Percentiles rank a stretch among this genome's conserved stretches.
Evolutionary conservation across 2,329 filamentous ascomycete species (phyloP).

Genomic region (Zymoseptoria passerinii): DNA sequence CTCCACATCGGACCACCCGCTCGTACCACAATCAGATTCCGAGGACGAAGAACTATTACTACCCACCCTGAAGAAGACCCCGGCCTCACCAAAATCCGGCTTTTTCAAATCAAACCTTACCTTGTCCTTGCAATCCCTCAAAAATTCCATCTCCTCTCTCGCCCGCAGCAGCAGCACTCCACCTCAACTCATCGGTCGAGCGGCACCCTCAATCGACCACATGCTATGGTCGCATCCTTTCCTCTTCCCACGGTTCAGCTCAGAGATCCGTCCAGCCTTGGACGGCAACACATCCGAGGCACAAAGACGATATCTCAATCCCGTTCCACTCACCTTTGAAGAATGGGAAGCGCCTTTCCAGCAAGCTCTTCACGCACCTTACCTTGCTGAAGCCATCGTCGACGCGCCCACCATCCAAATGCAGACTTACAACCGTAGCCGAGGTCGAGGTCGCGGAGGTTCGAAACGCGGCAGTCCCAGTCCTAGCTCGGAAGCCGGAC

Average conservation of each 20-base stretch:
- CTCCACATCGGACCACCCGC: conserved; percentile 50
- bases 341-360: conserved; percentile 32
- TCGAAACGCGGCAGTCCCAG: conserved; percentile 32
- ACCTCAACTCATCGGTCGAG: conserved; percentile 4
- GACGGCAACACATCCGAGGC: conserved; percentile 47
- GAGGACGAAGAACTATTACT: conserved; percentile 27
- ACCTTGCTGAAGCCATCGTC: conserved; percentile 24
- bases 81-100: conserved; percentile 35
- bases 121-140: conserved; percentile 53
- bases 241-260: conserved; percentile 50
- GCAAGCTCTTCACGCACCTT: conserved; percentile 29
- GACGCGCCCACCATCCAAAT: conserved; percentile 52
- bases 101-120: conserved; percentile 58
- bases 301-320: conserved; percentile 54
- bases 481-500: conserved; percentile 37
- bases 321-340: conserved; percentile 36
- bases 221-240: conserved; percentile 52
- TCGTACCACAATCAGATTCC: conserved; percentile 36
- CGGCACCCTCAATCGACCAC: conserved; percentile 37
- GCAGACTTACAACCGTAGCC: conserved; percentile 46
- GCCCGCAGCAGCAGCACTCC: conserved; percentile 27
- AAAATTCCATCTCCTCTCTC: conserved; percentile 53
- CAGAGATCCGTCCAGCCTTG: conserved; percentile 51
- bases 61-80: conserved; percentile 20
- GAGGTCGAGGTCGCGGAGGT: conserved; percentile 23